These are phyloP conservation scores for Quercus phellos DNA, from an alignment of 331 rosid genomes.

Conservation along the genomic window DNA sequence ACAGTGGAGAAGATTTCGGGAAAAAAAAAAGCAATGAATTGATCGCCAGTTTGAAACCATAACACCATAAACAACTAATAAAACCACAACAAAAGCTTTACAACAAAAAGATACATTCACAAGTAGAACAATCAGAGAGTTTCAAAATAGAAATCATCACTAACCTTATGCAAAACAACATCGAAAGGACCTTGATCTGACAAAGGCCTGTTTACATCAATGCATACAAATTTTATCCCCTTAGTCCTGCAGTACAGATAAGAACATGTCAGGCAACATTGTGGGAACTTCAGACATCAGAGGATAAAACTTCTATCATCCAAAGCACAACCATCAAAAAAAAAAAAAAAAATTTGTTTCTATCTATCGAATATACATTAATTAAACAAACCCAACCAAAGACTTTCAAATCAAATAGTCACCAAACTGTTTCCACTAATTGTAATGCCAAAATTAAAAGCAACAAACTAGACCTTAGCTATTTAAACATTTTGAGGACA, in stretches of 20 bases:
- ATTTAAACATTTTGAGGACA: neutral
- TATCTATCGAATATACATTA: neutral
- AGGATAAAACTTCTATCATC: neutral
- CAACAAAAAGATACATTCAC: neutral
- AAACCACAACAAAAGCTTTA: slow-evolving; percentile 5
- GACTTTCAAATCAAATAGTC: neutral
- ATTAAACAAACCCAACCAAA: neutral
- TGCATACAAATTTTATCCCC: slow-evolving; percentile 64
- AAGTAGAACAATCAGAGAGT: slow-evolving; percentile 1
- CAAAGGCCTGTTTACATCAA: slow-evolving; percentile 65
- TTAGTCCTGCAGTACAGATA: slow-evolving; percentile 53
- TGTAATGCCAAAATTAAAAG: neutral
- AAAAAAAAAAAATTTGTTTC: neutral
- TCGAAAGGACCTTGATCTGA: slow-evolving; percentile 86
- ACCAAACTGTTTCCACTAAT: neutral
- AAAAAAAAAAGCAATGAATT: neutral
- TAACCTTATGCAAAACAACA: slow-evolving; percentile 77
- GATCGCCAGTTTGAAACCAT: neutral
- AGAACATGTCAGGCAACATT: neutral
- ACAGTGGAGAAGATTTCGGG: neutral
- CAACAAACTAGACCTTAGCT: neutral
- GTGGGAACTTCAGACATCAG: neutral
- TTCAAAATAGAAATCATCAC: slow-evolving; percentile 22
- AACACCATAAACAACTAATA: neutral
- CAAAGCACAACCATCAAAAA: neutral